These are phyloP conservation scores for Neospora caninum DNA, from an alignment of 169 alveolate species.

Conservation along the genomic window DNA sequence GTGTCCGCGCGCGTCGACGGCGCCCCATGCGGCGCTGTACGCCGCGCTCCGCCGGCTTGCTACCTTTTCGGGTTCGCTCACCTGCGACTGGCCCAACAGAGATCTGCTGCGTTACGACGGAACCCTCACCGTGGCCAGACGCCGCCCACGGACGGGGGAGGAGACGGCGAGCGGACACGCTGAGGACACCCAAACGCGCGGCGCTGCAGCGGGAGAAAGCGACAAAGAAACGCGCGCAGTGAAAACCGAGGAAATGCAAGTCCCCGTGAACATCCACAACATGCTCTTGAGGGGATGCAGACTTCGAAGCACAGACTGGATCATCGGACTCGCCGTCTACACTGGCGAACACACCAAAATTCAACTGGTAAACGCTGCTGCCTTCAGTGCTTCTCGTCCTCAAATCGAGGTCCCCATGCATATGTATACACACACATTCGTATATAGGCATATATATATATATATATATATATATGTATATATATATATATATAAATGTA, in stretches of 20 bases:
- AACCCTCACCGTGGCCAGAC: neutral
- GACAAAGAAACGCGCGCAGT: neutral
- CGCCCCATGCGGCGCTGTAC: neutral
- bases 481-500: too few species aligned
- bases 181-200: neutral
- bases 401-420: too few species aligned
- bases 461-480: neutral
- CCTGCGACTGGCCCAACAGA: neutral
- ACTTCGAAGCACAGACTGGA: conserved; percentile 91
- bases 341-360: conserved; percentile 95
- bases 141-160: neutral
- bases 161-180: neutral
- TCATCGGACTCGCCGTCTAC: conserved; percentile 91
- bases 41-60: neutral
- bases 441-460: too few species aligned
- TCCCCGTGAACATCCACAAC: conserved; percentile 57
- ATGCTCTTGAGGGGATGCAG: conserved; percentile 91
- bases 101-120: neutral
- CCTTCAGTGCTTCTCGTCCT: too few species aligned
- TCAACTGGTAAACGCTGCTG: conserved; percentile 71
- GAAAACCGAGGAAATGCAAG: neutral
- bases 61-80: neutral
- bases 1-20: neutral
- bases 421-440: too few species aligned
- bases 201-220: neutral